Base-by-base conservation (phyloP, 805 yeast genomes). In the Saccharomycopsis fermentans region DNA sequence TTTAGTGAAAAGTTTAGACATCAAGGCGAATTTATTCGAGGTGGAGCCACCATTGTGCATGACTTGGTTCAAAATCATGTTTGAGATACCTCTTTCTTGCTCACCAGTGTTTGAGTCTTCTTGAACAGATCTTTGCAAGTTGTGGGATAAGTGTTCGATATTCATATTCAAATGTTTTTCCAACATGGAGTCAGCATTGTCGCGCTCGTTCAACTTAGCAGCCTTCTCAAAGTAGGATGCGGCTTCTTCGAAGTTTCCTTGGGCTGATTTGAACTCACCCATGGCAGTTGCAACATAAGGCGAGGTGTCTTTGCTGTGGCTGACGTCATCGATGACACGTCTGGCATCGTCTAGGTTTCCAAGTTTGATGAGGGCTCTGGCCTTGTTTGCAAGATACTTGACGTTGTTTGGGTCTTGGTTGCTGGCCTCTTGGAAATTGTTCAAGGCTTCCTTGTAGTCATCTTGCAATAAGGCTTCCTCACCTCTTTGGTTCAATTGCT, bases 41-140 rank as follows among this genome's bases (percentile, higher is more conserved):
- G 53, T 55, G 6, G 61, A 58, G 9, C 59, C 59, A 21, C 54
- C 54, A 24, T 48, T 40, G 17, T 50, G 40, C 21, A 52, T 16
- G 14, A 60, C 47, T 32, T 52, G 59, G 48, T 35, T 34, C 53
- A 60, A 43, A 24, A 60, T 50, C 47, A 43, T 36, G 27, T 27
- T 27, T 16, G 54, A 39, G 5, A 60, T 27, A 17, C 61, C 60
- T 39, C 56, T 55, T 55, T 60, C 63, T 16, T 58, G 54, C 14
- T 59, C 58, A 8, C 63, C 63, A 32, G 59, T 55, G 17, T 58
- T 26, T 48, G 61, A 29, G 32, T 60, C 63, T 34, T 60, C 50
- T 21, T 47, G 21, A n/a, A 60, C 63, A 14, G 63, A 60, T 12
- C 52, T 51, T 16, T 55, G 61, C 24, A 60, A 48, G 32, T 51